phyloP scores from a whole-genome alignment of 108 stramenopile genomes.

The Schizochytrium sp. region DNA sequence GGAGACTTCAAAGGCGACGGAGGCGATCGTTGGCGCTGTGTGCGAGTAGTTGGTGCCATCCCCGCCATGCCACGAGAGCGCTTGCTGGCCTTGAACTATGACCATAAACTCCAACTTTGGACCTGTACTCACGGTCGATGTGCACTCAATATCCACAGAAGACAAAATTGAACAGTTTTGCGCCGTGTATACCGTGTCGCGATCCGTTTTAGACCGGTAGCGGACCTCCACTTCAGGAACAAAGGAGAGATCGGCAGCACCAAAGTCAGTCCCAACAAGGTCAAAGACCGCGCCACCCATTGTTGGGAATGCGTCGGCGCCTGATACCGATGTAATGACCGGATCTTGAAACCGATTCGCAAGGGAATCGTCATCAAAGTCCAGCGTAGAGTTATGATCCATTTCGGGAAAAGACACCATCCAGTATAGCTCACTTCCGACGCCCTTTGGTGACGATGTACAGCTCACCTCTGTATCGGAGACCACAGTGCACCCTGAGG shows the following conservation, averaged over 20 bases:
- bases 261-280: not conserved
- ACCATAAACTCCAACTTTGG: not conserved
- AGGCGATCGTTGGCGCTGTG: not conserved
- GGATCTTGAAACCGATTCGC: not conserved
- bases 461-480: not conserved
- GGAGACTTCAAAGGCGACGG: not conserved
- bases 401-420: not conserved
- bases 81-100: not conserved
- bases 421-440: not conserved
- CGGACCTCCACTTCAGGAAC: not conserved
- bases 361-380: not conserved
- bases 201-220: not conserved
- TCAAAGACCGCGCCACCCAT: not conserved
- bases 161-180: not conserved
- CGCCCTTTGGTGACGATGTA: not conserved
- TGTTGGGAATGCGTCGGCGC: not conserved
- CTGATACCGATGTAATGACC: not conserved
- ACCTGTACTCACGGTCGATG: not conserved
- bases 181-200: not conserved
- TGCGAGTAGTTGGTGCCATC: not conserved
- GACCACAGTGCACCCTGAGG: not conserved
- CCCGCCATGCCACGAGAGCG: not conserved
- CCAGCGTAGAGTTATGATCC: not conserved
- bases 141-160: not conserved
- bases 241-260: not conserved